Percentiles rank a stretch among this genome's conserved stretches.
phyloP scores from a whole-genome alignment of 2,329 filamentous ascomycete species.

The Boeremia lycopersici region DNA sequence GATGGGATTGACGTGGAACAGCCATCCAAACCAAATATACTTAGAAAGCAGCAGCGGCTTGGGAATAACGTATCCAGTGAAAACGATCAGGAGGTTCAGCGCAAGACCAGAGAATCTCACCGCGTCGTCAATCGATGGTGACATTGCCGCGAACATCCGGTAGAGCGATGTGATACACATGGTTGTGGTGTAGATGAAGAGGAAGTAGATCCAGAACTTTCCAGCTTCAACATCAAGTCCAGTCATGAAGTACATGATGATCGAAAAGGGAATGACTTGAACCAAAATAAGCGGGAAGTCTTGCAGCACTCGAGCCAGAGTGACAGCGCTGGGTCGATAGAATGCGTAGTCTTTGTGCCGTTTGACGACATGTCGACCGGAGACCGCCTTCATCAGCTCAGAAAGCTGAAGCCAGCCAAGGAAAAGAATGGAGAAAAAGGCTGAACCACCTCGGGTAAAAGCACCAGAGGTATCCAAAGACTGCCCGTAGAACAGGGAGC shows the following conservation, averaged over 20 bases:
- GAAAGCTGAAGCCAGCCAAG: conserved; percentile 74
- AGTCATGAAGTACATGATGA: conserved; percentile 71
- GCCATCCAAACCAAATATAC: conserved; percentile 68
- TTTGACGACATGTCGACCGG: conserved; percentile 71
- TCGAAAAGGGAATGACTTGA: conserved; percentile 63
- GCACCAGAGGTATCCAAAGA: conserved; percentile 64
- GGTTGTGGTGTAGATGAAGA: conserved; percentile 68
- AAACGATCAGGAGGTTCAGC: conserved; percentile 67
- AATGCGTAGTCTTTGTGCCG: conserved; percentile 72
- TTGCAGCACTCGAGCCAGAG: conserved; percentile 65
- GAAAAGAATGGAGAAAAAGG: conserved; percentile 72
- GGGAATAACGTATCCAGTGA: conserved; percentile 71
- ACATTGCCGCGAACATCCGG: conserved; percentile 69
- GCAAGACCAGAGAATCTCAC: conserved; percentile 68
- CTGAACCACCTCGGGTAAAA: conserved; percentile 66
- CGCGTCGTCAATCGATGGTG: conserved; percentile 68
- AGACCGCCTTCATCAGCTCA: conserved; percentile 78
- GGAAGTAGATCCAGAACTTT: conserved; percentile 70
- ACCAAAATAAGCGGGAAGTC: conserved; percentile 66
- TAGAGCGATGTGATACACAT: conserved; percentile 69
- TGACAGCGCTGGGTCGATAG: conserved; percentile 71
- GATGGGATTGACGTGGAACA: conserved; percentile 55
- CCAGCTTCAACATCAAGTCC: conserved; percentile 63
- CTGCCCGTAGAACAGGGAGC: conserved; percentile 77
- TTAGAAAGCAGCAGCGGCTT: conserved; percentile 63